Evolutionary conservation across 768 basidiomycete genomes (phyloP).

Genomic region (Mycena alexandri): DNA sequence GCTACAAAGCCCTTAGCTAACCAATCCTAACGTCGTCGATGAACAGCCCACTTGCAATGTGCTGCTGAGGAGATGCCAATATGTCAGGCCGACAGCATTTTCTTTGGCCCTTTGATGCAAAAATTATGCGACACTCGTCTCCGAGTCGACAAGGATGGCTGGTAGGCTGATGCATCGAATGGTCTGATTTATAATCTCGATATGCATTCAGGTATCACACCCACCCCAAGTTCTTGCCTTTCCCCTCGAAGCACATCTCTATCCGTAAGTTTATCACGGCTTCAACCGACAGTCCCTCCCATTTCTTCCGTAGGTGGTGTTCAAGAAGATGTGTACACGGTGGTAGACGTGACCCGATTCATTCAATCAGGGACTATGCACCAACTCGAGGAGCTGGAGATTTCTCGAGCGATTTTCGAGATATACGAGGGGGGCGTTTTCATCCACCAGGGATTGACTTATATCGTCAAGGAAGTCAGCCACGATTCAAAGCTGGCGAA

Average conservation of each 20-base stretch:
- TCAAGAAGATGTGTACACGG: slow-evolving; percentile 82
- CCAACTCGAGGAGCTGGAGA: slow-evolving; percentile 86
- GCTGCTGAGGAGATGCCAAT: slow-evolving; percentile 90
- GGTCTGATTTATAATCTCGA: background rate
- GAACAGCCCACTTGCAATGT: slow-evolving; percentile 84
- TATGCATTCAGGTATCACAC: slow-evolving; percentile 79
- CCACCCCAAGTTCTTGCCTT: slow-evolving; percentile 83
- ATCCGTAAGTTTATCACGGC: slow-evolving; percentile 60
- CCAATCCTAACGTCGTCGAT: slow-evolving; percentile 7
- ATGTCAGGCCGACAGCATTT: slow-evolving; percentile 70
- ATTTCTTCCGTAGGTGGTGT: slow-evolving; percentile 58
- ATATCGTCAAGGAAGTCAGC: slow-evolving; percentile 83
- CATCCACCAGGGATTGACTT: slow-evolving; percentile 89
- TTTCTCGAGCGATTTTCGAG: slow-evolving; percentile 88
- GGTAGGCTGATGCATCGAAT: slow-evolving; percentile 57
- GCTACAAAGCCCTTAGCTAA: background rate
- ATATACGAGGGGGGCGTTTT: slow-evolving; percentile 94
- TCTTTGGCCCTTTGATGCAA: slow-evolving; percentile 75
- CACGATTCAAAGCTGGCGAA: slow-evolving; percentile 83
- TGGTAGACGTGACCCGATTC: slow-evolving; percentile 71
- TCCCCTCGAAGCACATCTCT: slow-evolving; percentile 77
- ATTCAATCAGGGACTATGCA: slow-evolving; percentile 49
- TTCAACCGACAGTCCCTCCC: background rate
- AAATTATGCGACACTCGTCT: slow-evolving; percentile 74
- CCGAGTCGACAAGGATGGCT: slow-evolving; percentile 81